Evolutionary conservation across 148 eudicot species (phyloP).

Genomic region (Simmondsia chinensis): DNA sequence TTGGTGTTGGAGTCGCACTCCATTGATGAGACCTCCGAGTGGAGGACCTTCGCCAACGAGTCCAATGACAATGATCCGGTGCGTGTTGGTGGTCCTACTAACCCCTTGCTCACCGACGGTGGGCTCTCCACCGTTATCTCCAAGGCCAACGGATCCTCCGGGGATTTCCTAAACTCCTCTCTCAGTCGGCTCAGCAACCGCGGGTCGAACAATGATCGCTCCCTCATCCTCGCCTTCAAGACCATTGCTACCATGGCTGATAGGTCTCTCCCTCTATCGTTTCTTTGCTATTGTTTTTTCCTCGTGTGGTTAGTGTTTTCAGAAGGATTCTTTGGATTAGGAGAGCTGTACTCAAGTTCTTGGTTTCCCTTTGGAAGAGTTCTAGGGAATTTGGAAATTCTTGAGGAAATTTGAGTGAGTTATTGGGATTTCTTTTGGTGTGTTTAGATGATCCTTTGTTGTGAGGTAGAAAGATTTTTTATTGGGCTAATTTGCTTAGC

Average conservation of each 20-base stretch:
- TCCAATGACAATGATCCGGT: constrained; percentile 77
- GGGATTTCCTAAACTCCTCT: constrained; percentile 56
- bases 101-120: constrained; percentile 63
- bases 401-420: too few species aligned
- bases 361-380: too few species aligned
- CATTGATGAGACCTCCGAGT: constrained; percentile 90
- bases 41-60: constrained; percentile 83
- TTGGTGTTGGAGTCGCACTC: constrained; percentile 82
- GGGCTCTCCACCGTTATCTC: constrained; percentile 73
- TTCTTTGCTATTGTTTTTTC: neutral
- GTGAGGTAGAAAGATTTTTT: too few species aligned
- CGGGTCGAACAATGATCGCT: constrained; percentile 64
- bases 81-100: constrained; percentile 81
- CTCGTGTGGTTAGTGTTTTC: neutral
- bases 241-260: constrained; percentile 84
- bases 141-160: constrained; percentile 56
- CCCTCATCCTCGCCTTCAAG: constrained; percentile 56
- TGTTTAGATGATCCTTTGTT: too few species aligned
- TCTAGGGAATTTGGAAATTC: too few species aligned
- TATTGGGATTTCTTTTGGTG: too few species aligned
- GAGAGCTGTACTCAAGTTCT: too few species aligned
- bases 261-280: constrained; percentile 28
- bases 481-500: too few species aligned
- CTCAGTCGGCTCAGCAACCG: constrained; percentile 84
- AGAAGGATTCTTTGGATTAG: neutral